Base-by-base conservation (phyloP, 495 filamentous ascomycete species). In the Staphylotrichum tortipilum region DNA sequence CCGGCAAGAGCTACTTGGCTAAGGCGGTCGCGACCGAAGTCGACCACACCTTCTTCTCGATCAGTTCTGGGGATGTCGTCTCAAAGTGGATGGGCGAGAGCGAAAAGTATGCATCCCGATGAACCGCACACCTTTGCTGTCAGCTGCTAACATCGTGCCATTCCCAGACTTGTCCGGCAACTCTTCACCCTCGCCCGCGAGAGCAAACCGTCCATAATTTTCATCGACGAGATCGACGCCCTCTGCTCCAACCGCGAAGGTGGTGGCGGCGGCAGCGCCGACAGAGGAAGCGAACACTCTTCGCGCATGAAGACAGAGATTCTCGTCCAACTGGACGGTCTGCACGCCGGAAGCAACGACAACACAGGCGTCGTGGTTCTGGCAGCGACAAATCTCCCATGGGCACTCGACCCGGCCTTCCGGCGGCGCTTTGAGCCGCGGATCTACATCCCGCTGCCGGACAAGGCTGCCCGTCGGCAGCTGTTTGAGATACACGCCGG, bases 51-150 rank as follows among this genome's bases (percentile, higher is more conserved):
- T 33, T 60, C 29, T 56, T 60, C 74, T 91, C 86, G 61, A 89
- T 96, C 54, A 90, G 85, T 68, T 87, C 84, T 68, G 88, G 83
- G 72, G 90, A 95, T 62, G 64, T 96, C 63, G 88, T 94, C 15
- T 87, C 82, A 31, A 96, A 96, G 64, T 96, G 89, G 89, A 92
- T 95, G 85, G 90, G 90, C 67, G 90, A 96, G 66, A 88, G 82
- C 76, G 90, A 96, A 77, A 76, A 89, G 89, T 42, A 49, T 14
- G 29, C 22, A 19, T 15, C 4, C 8, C 36, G 19, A 18, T 17
- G n/a, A n/a, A n/a, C 46, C 44, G 30, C 24, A 6, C 17, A 4
- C 10, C 12, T 8, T n/a, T 14, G 9, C 18, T 41, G 0, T 11
- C 11, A 18, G 9, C 22, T 10, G 55, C 50, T 53, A 33, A 39